A percentile compares a stretch with the other conserved stretches of the same genome.
phyloP scores from a whole-genome alignment of 139 green algal genomes.

The Astrephomene gubernaculifera region DNA sequence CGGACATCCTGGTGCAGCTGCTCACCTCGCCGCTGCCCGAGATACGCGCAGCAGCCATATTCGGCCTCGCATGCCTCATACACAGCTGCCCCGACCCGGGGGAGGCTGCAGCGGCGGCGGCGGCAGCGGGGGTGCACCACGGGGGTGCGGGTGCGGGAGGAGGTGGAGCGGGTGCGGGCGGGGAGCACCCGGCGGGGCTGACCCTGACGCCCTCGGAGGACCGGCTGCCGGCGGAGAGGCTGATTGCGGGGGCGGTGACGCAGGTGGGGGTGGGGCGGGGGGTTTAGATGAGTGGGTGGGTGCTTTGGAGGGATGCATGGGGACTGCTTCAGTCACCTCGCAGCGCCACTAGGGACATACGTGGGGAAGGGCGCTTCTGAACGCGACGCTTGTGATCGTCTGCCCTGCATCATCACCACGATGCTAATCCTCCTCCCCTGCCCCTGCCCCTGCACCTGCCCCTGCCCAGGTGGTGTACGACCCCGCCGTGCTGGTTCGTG shows the following conservation, averaged over 20 bases:
- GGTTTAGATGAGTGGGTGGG: no score
- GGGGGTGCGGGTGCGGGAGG: background rate
- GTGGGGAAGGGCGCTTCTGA: no score
- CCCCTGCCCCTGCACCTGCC: background rate
- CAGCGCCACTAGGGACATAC: no score
- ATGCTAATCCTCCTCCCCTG: no score
- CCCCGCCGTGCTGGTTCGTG: conserved; percentile 76
- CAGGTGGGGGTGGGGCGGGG: conserved; percentile 31
- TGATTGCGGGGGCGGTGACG: conserved; percentile 60
- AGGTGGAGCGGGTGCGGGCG: background rate
- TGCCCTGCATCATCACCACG: no score
- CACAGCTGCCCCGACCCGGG: conserved; percentile 53
- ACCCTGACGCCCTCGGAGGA: conserved; percentile 55
- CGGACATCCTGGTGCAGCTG: conserved; percentile 66
- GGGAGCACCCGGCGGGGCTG: conserved; percentile 1
- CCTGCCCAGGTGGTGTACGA: conserved; percentile 73
- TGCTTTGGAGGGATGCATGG: no score
- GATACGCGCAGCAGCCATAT: conserved; percentile 90
- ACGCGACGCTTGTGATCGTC: no score
- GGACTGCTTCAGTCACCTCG: no score
- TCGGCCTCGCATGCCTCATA: conserved; percentile 85
- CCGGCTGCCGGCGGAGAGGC: conserved; percentile 60
- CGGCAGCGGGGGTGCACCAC: no score
- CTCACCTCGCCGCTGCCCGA: conserved; percentile 75
- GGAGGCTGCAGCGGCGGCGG: no score